Conservation (phyloP, 139 green algal genomes). For the Coelastrella sp. region DNA sequence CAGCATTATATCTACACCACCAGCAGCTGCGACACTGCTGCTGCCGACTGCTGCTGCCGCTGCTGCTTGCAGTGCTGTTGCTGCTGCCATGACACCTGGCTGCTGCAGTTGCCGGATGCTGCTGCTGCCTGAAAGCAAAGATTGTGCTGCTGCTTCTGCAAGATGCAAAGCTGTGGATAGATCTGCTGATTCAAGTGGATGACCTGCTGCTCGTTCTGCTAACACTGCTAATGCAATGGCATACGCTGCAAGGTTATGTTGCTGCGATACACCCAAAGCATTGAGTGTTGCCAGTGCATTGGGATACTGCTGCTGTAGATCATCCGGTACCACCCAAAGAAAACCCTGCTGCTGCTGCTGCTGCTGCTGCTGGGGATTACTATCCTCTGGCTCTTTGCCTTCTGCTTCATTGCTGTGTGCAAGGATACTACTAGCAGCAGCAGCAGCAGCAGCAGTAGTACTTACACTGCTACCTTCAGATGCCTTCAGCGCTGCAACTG, state of each 20-base stretch:
- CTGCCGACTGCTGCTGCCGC: constrained; percentile 8
- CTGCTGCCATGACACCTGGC: constrained; percentile 4
- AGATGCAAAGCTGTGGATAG: constrained; percentile 52
- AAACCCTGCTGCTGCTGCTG: constrained; percentile 14
- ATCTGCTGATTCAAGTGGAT: constrained; percentile 16
- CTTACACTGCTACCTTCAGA: too few relatives aligned
- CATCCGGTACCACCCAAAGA: not conserved
- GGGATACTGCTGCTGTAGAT: constrained; percentile 18
- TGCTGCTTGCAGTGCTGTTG: not conserved
- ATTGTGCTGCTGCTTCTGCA: constrained; percentile 52
- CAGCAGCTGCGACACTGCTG: not conserved
- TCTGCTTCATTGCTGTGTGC: constrained; percentile 11
- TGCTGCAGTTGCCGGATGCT: constrained; percentile 34
- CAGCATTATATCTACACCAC: constrained; percentile 17
- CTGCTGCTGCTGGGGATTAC: not conserved
- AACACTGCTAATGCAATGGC: constrained; percentile 48
- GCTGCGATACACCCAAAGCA: constrained; percentile 1
- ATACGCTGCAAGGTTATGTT: constrained; percentile 40
- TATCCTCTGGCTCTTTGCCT: not conserved
- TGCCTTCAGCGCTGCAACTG: constrained; percentile 1
- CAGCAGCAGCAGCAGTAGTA: not conserved
- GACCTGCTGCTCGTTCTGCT: constrained; percentile 35
- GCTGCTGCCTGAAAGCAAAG: not conserved
- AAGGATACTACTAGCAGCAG: not conserved
- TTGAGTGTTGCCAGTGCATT: not conserved